phyloP scores from a whole-genome alignment of 495 filamentous ascomycete species.

The Pseudomonodictys pantanalensis region DNA sequence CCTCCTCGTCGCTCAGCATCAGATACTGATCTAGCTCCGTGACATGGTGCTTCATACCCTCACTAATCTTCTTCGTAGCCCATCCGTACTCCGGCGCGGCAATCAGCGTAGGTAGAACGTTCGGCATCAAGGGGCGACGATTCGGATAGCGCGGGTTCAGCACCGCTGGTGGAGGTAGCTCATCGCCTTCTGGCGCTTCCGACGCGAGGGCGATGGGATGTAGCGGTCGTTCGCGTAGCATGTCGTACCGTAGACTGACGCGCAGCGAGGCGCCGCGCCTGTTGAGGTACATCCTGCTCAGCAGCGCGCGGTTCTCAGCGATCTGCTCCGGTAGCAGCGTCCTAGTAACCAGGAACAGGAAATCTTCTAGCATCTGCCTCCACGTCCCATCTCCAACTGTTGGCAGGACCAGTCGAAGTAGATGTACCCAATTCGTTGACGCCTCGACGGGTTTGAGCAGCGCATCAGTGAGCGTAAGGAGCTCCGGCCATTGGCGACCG shows the following conservation, averaged over 20 bases:
- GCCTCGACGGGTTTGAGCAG: background rate
- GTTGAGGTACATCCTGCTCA: background rate
- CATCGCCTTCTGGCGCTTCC: background rate
- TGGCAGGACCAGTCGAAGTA: background rate
- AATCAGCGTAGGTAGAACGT: background rate
- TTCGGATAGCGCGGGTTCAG: background rate
- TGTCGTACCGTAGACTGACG: constrained; percentile 5
- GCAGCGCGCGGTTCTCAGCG: constrained; percentile 2
- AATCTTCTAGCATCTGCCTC: background rate
- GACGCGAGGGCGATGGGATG: background rate
- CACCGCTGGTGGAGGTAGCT: background rate
- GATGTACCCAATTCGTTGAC: background rate
- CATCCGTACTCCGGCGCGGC: background rate
- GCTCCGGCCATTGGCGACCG: background rate
- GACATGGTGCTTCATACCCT: constrained; percentile 13
- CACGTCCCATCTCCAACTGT: background rate
- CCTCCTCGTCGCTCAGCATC: background rate
- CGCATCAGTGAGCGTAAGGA: background rate
- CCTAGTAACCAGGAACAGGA: constrained; percentile 9
- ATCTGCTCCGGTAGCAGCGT: constrained; percentile 13
- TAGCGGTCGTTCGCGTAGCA: background rate
- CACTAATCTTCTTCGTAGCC: background rate
- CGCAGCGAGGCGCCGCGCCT: background rate
- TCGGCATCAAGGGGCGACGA: background rate
- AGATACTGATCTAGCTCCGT: constrained; percentile 4